A percentile compares a stretch with the other conserved stretches of the same genome.
Evolutionary conservation across 805 yeast species (phyloP).

Genomic region (Hanseniaspora lindneri): DNA sequence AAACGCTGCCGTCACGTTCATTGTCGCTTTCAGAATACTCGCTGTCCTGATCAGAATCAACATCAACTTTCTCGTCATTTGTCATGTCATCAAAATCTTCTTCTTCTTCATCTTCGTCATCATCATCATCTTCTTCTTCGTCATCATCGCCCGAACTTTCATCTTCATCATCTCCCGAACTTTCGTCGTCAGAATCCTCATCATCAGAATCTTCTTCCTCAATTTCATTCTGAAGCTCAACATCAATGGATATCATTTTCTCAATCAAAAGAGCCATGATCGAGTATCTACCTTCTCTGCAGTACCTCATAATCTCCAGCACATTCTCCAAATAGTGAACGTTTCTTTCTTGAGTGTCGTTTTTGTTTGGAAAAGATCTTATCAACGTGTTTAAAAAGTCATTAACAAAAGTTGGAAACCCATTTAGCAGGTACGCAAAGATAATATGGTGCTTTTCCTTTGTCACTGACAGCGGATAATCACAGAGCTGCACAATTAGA

Average conservation of each 20-base stretch:
- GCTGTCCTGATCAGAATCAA: background rate
- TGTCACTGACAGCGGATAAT: constrained; percentile 26
- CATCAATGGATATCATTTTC: constrained; percentile 74
- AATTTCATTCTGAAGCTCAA: constrained; percentile 76
- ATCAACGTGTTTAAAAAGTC: constrained; percentile 48
- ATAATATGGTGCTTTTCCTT: constrained; percentile 49
- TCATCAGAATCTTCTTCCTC: constrained; percentile 57
- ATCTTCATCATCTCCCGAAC: constrained; percentile 29
- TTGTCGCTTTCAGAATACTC: constrained; percentile 17
- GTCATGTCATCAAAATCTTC: constrained; percentile 18
- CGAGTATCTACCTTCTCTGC: constrained; percentile 59
- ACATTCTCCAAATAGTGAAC: constrained; percentile 57
- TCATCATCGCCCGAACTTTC: constrained; percentile 21
- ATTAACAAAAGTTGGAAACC: constrained; percentile 72
- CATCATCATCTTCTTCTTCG: constrained; percentile 25
- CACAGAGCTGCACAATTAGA: constrained; percentile 51
- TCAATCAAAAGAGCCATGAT: constrained; percentile 76
- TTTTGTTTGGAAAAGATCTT: constrained; percentile 67
- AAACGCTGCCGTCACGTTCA: constrained; percentile 23
- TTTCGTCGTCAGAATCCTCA: constrained; percentile 26
- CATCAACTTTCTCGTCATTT: constrained; percentile 1
- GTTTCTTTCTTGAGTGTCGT: constrained; percentile 42
- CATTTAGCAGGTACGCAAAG: constrained; percentile 48
- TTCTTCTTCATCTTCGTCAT: constrained; percentile 23
- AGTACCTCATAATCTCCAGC: constrained; percentile 49